Evolutionary conservation across 164 flowering plant species (phyloP).

Genomic region (Tetracentron sinense): DNA sequence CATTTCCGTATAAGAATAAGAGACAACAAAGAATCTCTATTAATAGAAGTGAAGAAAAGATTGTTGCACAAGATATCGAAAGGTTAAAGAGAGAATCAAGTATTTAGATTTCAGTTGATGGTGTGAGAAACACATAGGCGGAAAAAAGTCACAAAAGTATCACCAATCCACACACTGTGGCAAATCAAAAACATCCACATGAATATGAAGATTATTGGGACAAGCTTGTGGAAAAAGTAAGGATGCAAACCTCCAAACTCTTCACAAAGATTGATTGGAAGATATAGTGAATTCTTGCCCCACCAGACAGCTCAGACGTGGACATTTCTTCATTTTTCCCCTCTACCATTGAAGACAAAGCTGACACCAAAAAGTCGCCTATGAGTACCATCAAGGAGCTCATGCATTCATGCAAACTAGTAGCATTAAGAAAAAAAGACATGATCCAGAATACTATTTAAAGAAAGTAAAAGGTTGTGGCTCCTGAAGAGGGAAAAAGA

Average conservation of each 20-base stretch:
- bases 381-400: slow-evolving; percentile 6
- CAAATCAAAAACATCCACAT: neutral
- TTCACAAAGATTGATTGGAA: slow-evolving; percentile 90
- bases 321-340: slow-evolving; percentile 97
- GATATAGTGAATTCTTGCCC: slow-evolving; percentile 90
- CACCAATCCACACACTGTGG: neutral
- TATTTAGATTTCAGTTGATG: neutral
- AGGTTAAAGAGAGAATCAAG: neutral
- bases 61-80: neutral
- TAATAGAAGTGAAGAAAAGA: neutral
- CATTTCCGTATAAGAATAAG: neutral
- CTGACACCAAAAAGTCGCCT: slow-evolving; percentile 37
- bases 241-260: slow-evolving; percentile 88
- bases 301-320: slow-evolving; percentile 90
- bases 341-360: slow-evolving; percentile 83
- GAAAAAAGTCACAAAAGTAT: neutral
- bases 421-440: neutral
- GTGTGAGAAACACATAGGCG: neutral
- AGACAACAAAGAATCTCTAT: neutral
- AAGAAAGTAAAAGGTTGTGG: neutral
- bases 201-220: neutral
- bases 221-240: neutral
- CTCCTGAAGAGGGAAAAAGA: neutral
- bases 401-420: neutral
- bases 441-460: neutral